Evolutionary conservation across 2,329 filamentous ascomycete genomes (phyloP), one percentile per base, ranked within the genome.

Genomic region (Penicillium brevicompactum): DNA sequence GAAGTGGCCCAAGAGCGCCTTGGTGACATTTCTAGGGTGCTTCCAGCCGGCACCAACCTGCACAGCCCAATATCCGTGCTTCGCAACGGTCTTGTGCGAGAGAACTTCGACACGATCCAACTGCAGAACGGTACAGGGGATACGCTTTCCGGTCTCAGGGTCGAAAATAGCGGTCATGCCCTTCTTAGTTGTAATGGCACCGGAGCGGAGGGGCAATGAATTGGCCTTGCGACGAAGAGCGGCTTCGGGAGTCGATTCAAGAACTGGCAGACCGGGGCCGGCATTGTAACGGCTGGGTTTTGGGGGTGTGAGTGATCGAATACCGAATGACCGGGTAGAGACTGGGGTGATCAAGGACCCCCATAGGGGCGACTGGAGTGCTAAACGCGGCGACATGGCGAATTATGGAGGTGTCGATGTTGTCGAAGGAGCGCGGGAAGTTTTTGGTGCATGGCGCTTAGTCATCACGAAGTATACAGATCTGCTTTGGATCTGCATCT

Each of bases 121-220:
- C 78, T 97, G 92, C 54, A 99, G 83, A 50, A 99, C 89, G 13
- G 94, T 99, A 80, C 92, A 96, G 18, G 92, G 83, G 55, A 87
- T 89, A 61, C 93, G 87, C 61, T 83, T 84, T 65, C 90, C 89
- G 24, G 90, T 89, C 66, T 87, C 84, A 0, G 83, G 76, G 69
- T 92, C 87, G 82, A 89, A 97, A 62, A 97, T 78, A 57, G 89
- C 92, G 42, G 92, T 96, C 90, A 99, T 97, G 74, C 94, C 94
- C 78, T 92, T 93, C 79, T 99, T 99, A 71, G 87, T 83, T 11
- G 89, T 92, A 45, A 99, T 82, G 8, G 91, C 87, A 30, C 94
- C 94, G 2, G 92, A 87, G 27, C 94, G 89, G 41, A 84, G 77
- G 6, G 86, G 85, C 10, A 86, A 79, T 0, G 80, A 84, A 61